Evolutionary conservation across 139 green algal genomes (phyloP).

Genomic region (Volvox reticuliferus): DNA sequence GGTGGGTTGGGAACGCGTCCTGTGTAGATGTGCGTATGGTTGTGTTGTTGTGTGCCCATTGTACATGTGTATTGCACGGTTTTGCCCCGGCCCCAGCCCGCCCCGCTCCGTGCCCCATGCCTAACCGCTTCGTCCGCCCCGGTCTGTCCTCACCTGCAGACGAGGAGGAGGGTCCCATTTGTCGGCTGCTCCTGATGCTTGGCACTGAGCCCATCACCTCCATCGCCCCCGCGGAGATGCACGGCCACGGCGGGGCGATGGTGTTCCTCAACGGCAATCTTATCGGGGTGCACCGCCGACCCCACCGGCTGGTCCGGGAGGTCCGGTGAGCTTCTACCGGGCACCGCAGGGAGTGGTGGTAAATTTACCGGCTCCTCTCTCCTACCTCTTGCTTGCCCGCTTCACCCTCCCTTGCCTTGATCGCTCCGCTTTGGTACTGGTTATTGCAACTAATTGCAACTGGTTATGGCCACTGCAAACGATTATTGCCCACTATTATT

Average conservation of each 20-base stretch:
- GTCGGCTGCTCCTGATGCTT: constrained; percentile 68
- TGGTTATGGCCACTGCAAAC: too few relatives aligned
- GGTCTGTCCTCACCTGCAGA: constrained; percentile 37
- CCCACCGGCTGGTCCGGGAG: constrained; percentile 67
- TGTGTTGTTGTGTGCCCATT: too few relatives aligned
- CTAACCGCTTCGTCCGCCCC: background rate
- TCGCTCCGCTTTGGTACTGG: too few relatives aligned
- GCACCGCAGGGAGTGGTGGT: too few relatives aligned
- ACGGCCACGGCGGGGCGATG: constrained; percentile 70
- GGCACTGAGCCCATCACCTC: constrained; percentile 78
- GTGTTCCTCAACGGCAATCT: constrained; percentile 97
- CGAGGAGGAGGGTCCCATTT: constrained; percentile 65
- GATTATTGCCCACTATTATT: too few relatives aligned
- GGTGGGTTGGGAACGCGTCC: constrained; percentile 75
- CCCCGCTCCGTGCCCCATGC: background rate
- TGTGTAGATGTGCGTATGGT: too few relatives aligned
- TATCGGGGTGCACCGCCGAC: constrained; percentile 83
- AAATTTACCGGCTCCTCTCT: too few relatives aligned
- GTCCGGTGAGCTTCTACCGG: constrained; percentile 52
- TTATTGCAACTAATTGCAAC: too few relatives aligned
- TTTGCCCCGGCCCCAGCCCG: background rate
- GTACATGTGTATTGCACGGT: too few relatives aligned
- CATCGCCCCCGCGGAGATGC: constrained; percentile 82
- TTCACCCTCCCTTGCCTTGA: too few relatives aligned
- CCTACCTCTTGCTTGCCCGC: too few relatives aligned